Percentiles rank a stretch among this genome's conserved stretches.
Conservation (phyloP, 768 basidiomycete genomes). For the Russula sp. region DNA sequence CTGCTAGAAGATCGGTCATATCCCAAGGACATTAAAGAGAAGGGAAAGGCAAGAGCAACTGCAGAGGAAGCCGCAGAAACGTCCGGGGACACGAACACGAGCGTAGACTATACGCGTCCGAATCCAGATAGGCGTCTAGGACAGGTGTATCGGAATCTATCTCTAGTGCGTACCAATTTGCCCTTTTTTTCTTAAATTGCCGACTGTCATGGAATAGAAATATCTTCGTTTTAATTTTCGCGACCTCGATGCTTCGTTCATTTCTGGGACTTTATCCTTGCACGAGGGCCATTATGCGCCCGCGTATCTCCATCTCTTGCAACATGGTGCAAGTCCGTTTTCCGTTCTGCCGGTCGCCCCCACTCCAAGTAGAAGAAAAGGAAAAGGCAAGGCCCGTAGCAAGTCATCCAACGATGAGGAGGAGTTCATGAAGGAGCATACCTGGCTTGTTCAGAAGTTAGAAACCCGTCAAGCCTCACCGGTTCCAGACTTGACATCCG, state of each 20-base stretch:
- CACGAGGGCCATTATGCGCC: slow-evolving; percentile 61
- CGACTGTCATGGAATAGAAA: slow-evolving; percentile 38
- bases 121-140: slow-evolving; percentile 48
- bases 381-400: slow-evolving; percentile 35
- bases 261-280: slow-evolving; percentile 44
- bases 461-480: slow-evolving; percentile 20
- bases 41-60: slow-evolving; percentile 42
- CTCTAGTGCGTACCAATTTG: slow-evolving; percentile 45
- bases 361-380: slow-evolving; percentile 38
- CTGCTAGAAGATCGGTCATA: slow-evolving; percentile 63
- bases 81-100: slow-evolving; percentile 35
- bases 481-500: slow-evolving; percentile 32
- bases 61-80: slow-evolving; percentile 30
- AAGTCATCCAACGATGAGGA: slow-evolving; percentile 33
- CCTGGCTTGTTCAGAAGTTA: slow-evolving; percentile 44
- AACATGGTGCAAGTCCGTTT: slow-evolving; percentile 40
- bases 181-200: slow-evolving; percentile 12
- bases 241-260: slow-evolving; percentile 51
- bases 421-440: slow-evolving; percentile 33
- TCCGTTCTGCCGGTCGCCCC: slow-evolving; percentile 36
- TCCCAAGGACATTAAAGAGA: slow-evolving; percentile 49
- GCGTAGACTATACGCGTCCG: slow-evolving; percentile 53
- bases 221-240: slow-evolving; percentile 59
- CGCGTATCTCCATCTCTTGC: slow-evolving; percentile 51
- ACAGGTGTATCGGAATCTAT: slow-evolving; percentile 47